These are phyloP conservation scores for Sungouiozyma ichnusensis DNA, from an alignment of 805 yeast species.

Conservation along the genomic window DNA sequence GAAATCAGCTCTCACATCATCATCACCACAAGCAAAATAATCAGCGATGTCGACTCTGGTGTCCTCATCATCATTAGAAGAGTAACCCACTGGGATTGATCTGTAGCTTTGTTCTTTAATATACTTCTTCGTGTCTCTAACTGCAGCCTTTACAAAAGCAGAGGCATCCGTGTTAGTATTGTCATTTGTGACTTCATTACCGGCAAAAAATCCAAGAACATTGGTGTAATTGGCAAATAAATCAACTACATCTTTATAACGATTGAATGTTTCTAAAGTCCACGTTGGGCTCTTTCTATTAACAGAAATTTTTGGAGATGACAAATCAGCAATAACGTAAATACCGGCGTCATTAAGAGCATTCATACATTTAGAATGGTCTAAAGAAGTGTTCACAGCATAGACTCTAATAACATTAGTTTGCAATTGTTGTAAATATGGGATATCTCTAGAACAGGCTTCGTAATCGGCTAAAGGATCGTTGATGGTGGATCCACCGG, in stretches of 20 bases:
- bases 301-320: conserved; percentile 56
- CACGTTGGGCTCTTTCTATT: conserved; percentile 54
- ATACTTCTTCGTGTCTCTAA: conserved; percentile 66
- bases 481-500: conserved; percentile 37
- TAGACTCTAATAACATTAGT: conserved; percentile 72
- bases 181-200: conserved; percentile 73
- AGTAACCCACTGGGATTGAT: conserved; percentile 69
- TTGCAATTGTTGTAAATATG: conserved; percentile 48
- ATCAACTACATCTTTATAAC: conserved; percentile 65
- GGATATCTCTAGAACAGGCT: conserved; percentile 63
- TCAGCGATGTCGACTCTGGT: conserved; percentile 63
- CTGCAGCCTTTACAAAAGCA: conserved; percentile 73
- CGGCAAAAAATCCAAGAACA: conserved; percentile 74
- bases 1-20: conserved; percentile 59
- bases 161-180: conserved; percentile 60
- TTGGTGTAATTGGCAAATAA: conserved; percentile 58
- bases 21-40: conserved; percentile 67
- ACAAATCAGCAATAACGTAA: conserved; percentile 69
- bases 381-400: conserved; percentile 52
- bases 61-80: conserved; percentile 63
- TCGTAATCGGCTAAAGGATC: conserved; percentile 62
- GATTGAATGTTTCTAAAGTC: conserved; percentile 49
- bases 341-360: conserved; percentile 64
- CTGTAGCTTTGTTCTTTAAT: conserved; percentile 53
- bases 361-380: conserved; percentile 61